These are phyloP conservation scores for Trichoderma erinaceum DNA, from an alignment of 495 filamentous ascomycete species.

Conservation along the genomic window DNA sequence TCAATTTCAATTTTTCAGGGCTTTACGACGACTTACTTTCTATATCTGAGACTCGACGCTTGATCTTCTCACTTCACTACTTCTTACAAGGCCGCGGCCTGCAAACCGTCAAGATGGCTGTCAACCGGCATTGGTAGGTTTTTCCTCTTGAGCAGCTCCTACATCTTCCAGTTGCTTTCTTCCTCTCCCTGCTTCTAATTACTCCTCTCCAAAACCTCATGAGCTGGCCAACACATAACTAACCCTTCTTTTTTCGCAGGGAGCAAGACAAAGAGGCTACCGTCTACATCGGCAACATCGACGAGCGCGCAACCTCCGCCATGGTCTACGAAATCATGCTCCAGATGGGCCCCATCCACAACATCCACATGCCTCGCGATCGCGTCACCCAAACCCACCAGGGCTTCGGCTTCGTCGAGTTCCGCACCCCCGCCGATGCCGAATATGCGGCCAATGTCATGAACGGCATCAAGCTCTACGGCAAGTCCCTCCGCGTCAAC, in stretches of 20 bases:
- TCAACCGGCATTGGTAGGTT: constrained; percentile 65
- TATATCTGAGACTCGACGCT: too few species aligned
- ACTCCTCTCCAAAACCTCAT: neutral
- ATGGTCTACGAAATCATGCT: constrained; percentile 97
- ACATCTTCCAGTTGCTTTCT: neutral
- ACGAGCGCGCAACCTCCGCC: constrained; percentile 87
- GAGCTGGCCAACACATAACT: neutral
- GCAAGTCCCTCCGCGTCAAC: constrained; percentile 94
- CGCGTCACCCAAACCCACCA: constrained; percentile 94
- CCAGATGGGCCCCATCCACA: constrained; percentile 91
- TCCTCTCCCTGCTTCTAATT: neutral
- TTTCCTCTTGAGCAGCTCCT: neutral
- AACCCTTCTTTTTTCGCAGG: constrained; percentile 46
- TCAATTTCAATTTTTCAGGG: neutral
- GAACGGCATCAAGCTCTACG: constrained; percentile 89
- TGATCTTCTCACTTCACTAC: neutral
- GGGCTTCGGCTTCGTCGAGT: constrained; percentile 98
- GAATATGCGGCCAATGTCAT: constrained; percentile 96
- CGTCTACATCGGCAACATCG: constrained; percentile 96
- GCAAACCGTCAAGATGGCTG: constrained; percentile 50
- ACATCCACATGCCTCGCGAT: constrained; percentile 96
- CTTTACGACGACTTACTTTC: neutral
- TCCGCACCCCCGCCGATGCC: constrained; percentile 90
- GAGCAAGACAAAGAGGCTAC: constrained; percentile 99
- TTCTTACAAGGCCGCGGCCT: neutral